A percentile compares a stretch with the other conserved stretches of the same genome.
Evolutionary conservation across 352 stramenopile genomes (phyloP).

Genomic region (Phytophthora sojae): DNA sequence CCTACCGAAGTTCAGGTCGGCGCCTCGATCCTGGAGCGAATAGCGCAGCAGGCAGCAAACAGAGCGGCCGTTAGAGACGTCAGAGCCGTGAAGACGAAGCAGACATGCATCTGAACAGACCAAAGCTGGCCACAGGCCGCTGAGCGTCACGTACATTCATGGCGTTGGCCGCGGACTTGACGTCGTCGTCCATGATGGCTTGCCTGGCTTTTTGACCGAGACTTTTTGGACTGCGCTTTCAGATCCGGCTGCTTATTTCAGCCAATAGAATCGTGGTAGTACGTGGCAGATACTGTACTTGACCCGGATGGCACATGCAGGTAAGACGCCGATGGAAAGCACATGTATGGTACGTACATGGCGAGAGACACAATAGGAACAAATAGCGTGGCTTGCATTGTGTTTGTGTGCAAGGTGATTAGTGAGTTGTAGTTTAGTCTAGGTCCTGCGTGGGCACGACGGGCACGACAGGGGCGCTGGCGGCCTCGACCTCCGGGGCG

Average conservation of each 20-base stretch:
- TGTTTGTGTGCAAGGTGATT: slow-evolving; percentile 38
- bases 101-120: background rate
- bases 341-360: background rate
- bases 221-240: slow-evolving; percentile 13
- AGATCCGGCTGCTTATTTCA: slow-evolving; percentile 24
- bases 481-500: slow-evolving; percentile 34
- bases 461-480: slow-evolving; percentile 37
- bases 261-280: slow-evolving; percentile 32
- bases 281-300: slow-evolving; percentile 13
- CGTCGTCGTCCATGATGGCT: slow-evolving; percentile 50
- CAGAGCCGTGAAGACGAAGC: background rate
- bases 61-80: slow-evolving; percentile 6
- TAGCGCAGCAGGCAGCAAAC: slow-evolving; percentile 13
- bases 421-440: slow-evolving; percentile 75
- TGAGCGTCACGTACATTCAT: slow-evolving; percentile 54
- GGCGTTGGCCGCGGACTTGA: slow-evolving; percentile 58
- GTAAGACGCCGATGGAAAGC: background rate
- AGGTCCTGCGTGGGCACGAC: slow-evolving; percentile 74
- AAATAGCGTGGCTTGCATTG: slow-evolving; percentile 43
- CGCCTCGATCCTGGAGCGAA: slow-evolving; percentile 61
- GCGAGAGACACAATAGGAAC: slow-evolving; percentile 1
- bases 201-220: slow-evolving; percentile 27
- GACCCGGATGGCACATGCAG: background rate
- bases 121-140: background rate
- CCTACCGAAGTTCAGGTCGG: slow-evolving; percentile 78